phyloP scores from a whole-genome alignment of 2,329 filamentous ascomycete species.

The Parastagonospora avenae region DNA sequence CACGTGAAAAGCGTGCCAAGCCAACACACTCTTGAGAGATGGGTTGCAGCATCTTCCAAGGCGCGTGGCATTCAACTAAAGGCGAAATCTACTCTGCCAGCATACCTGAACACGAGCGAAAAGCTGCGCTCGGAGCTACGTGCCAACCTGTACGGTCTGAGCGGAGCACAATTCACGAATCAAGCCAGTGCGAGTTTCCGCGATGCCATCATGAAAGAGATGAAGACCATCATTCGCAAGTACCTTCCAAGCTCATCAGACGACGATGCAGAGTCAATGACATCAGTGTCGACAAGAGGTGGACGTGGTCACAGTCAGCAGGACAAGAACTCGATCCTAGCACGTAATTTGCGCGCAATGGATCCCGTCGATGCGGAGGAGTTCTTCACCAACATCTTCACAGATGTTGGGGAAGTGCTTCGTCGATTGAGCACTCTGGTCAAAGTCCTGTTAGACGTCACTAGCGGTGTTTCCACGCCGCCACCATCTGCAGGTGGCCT shows the following conservation, averaged over 20 bases:
- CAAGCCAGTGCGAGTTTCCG: slow-evolving; percentile 84
- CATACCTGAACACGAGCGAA: slow-evolving; percentile 76
- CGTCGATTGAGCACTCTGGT: slow-evolving; percentile 86
- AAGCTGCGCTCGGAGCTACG: slow-evolving; percentile 72
- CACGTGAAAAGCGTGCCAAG: slow-evolving; percentile 76
- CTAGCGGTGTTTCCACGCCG: slow-evolving; percentile 69
- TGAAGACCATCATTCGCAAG: slow-evolving; percentile 81
- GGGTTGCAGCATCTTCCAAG: slow-evolving; percentile 78
- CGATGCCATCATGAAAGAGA: slow-evolving; percentile 81
- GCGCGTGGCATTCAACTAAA: slow-evolving; percentile 70
- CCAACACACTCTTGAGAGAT: slow-evolving; percentile 78
- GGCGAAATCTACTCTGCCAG: slow-evolving; percentile 71
- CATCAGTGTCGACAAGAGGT: slow-evolving; percentile 79
- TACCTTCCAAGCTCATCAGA: slow-evolving; percentile 92
- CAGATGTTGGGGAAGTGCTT: slow-evolving; percentile 83
- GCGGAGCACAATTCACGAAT: slow-evolving; percentile 77
- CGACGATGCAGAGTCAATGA: slow-evolving; percentile 88
- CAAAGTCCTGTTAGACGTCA: slow-evolving; percentile 93
- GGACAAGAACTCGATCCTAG: slow-evolving; percentile 86
- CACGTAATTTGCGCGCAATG: slow-evolving; percentile 83
- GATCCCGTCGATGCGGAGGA: slow-evolving; percentile 84
- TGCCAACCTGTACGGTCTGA: slow-evolving; percentile 76
- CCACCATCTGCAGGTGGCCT: slow-evolving; percentile 46
- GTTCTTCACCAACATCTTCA: slow-evolving; percentile 81
- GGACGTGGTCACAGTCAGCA: slow-evolving; percentile 72